Evolutionary conservation across 192 early-diverging fungal genomes (phyloP), one percentile per base, ranked within the genome.

Genomic region (Backusella liffmaniae): DNA sequence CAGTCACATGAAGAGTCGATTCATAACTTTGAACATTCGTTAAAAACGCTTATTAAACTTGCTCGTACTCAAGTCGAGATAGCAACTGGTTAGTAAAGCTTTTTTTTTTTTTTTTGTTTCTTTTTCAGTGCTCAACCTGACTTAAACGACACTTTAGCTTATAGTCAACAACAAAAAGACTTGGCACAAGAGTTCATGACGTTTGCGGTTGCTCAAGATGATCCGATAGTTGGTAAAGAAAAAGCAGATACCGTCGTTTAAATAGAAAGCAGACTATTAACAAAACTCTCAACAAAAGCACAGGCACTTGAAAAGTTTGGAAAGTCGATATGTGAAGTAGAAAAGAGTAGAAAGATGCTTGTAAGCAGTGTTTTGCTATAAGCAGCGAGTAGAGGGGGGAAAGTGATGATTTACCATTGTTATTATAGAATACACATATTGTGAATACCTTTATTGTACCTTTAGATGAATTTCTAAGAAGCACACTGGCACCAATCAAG

Each of bases 401-500:
- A 26, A 26, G 21, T 10, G 23, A 26, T 62, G 21, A 62, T 12
- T 62, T 12, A 23, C 8, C 3, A 56, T 56, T 62, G 18, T 21
- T 56, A 53, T n/a, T 37, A 12, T 74, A 90, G 89, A 83, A 88
- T 75, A 77, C 90, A 12, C 92, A 93, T 84, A 81, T 93, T 10
- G 82, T 83, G 59, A 83, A 91, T 56, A 92, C 93, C 67, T 90
- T 93, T 66, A 89, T 94, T 37, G 84, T 85, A 26, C 92, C 93
- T 18, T 73, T 94, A 76, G 90, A 93, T 66, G 78, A 79, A 7
- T 90, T 91, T 84, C 83, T 87, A 2, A 89, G 88, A 44, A 75
- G 84, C 6, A 87, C 87, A 21, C 65, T 91, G 12, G 30, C 75
- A 21, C 89, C 89, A 35, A 77, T 85, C 53, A 90, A 88, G 79